Base-by-base conservation (phyloP, 805 yeast genomes). In the Wickerhamiella cacticola region DNA sequence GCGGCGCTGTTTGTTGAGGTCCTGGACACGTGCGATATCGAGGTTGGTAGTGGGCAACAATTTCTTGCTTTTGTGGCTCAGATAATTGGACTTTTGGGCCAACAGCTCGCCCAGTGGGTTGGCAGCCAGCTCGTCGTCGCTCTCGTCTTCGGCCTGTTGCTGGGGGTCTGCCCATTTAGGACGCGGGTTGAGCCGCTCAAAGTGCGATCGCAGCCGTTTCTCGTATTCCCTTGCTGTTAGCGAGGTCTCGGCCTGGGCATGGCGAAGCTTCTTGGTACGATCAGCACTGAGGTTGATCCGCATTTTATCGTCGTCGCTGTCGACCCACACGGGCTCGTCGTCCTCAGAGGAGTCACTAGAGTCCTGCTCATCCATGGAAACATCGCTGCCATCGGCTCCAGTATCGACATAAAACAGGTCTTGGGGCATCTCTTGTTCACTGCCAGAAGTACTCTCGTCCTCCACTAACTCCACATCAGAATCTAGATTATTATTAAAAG, bases 281-380 rank as follows among this genome's bases (percentile, higher is more conserved):
- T 80, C 80, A 1, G 73, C 62, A 13, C 69, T 59, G 25, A 92
- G 64, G 1, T 92, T 75, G 5, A 89, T 71, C 18, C 68, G 66
- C 22, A 83, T 55, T 39, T 70, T 70, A 52, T 88, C 97, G 62
- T 92, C 98, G 58, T 88, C 97, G 50, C 94, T 80, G 65, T 92
- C 98, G 13, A 63, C 63, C 98, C 98, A 92, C 8, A 28, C 47
- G 4, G 39, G 33, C 23, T 44, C 41, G 9, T 44, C 35, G 15
- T 44, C 47, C 2, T 80, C 86, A 18, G 71, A 75, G 28, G 53
- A 58, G n/a, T 56, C 62, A n/a, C 18, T 39, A 13, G 60, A 65
- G 5, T 60, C 64, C 13, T 49, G 8, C 48, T 50, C 1, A n/a
- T 62, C 68, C 50, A 64, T 70, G 19, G 58, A 64, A 23, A 59